Conservation (phyloP, 1,139 yeast species). For the Pichia sp. region DNA sequence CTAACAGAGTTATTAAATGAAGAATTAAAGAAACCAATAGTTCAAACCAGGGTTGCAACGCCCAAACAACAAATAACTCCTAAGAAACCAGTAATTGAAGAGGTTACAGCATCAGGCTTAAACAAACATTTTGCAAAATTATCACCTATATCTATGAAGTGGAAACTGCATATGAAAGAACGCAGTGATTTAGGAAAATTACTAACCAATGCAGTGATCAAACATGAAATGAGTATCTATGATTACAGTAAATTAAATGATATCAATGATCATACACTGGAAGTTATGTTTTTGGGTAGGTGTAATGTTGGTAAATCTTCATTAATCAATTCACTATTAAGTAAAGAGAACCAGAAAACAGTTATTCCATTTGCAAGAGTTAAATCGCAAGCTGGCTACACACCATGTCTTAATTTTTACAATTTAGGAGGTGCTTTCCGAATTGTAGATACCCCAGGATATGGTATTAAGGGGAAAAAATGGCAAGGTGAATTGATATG, state of each 20-base stretch:
- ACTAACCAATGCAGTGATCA: neutral
- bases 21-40: neutral
- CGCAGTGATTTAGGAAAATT: neutral
- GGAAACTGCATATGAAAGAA: slow-evolving; percentile 27
- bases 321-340: slow-evolving; percentile 48
- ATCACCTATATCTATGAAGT: slow-evolving; percentile 26
- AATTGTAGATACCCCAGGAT: slow-evolving; percentile 81
- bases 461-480: slow-evolving; percentile 58
- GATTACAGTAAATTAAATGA: neutral
- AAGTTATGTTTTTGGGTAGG: slow-evolving; percentile 66
- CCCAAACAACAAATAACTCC: neutral
- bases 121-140: neutral
- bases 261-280: slow-evolving; percentile 40
- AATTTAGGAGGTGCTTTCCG: slow-evolving; percentile 58
- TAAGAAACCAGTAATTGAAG: neutral
- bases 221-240: neutral
- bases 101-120: neutral
- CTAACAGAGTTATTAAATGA: neutral
- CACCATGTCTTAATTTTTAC: slow-evolving; percentile 70
- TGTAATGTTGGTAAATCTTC: slow-evolving; percentile 86
- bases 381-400: slow-evolving; percentile 53
- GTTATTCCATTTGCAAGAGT: slow-evolving; percentile 23
- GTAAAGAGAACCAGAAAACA: slow-evolving; percentile 28
- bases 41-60: neutral
- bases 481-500: slow-evolving; percentile 64